These are phyloP conservation scores for Pythium pectinolyticum DNA, from an alignment of 352 stramenopile species.

Conservation along the genomic window DNA sequence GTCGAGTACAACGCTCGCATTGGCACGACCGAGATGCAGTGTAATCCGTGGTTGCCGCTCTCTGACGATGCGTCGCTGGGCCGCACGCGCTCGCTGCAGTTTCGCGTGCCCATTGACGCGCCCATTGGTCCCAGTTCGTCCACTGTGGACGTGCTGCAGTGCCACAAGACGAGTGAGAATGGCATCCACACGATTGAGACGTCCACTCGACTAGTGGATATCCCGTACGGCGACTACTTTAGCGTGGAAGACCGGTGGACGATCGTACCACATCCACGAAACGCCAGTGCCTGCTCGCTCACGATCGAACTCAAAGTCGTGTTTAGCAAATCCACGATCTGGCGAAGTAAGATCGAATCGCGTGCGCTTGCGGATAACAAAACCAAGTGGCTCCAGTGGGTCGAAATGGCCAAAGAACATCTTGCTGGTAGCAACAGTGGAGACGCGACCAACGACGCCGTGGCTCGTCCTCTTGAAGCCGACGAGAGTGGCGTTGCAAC, in stretches of 20 bases:
- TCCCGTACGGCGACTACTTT: slow-evolving; percentile 88
- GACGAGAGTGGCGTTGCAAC: too few relatives aligned
- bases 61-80: slow-evolving; percentile 42
- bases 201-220: slow-evolving; percentile 78
- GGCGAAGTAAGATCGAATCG: slow-evolving; percentile 77
- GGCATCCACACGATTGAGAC: slow-evolving; percentile 62
- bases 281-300: slow-evolving; percentile 53
- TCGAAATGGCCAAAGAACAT: slow-evolving; percentile 59
- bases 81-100: slow-evolving; percentile 67
- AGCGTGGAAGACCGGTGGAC: slow-evolving; percentile 84
- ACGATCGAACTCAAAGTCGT: slow-evolving; percentile 83
- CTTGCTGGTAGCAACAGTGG: slow-evolving; percentile 12
- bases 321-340: slow-evolving; percentile 85
- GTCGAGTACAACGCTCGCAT: slow-evolving; percentile 58
- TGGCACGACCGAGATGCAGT: slow-evolving; percentile 72
- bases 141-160: slow-evolving; percentile 78
- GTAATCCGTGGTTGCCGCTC: slow-evolving; percentile 61
- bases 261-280: slow-evolving; percentile 47
- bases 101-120: slow-evolving; percentile 73
- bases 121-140: slow-evolving; percentile 83
- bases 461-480: too few relatives aligned
- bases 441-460: background rate
- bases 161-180: slow-evolving; percentile 44
- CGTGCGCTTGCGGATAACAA: slow-evolving; percentile 76
- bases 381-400: slow-evolving; percentile 70